Evolutionary conservation across 495 filamentous ascomycete species (phyloP), one percentile per base, ranked within the genome.

Genomic region (Pyrenula massariospora): DNA sequence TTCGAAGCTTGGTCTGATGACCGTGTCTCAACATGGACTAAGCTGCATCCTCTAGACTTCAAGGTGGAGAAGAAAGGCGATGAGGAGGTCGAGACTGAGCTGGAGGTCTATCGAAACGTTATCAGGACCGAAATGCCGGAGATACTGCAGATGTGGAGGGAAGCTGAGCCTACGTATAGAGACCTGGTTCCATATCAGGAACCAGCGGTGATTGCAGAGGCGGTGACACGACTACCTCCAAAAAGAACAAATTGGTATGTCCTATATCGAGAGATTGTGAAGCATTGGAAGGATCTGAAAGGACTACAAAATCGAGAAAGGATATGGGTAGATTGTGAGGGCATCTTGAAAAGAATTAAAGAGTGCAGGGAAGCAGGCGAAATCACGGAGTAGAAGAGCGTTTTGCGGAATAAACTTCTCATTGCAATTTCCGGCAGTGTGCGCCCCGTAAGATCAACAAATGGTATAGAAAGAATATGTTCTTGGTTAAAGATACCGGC

Each of bases 291-390:
- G 12, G 21, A 57, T 11, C 49, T 68, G n/a, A 70, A 63, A 50
- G 66, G 66, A 3, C 25, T 70, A 24, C 54, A 53, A 50, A 70
- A 70, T 51, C 50, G 66, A n/a, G 25, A 54, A 21, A 24, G 66
- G 50, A 68, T 70, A 19, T 70, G 66, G 64, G 31, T 49, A 21
- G 66, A 65, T 58, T 50, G 64, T 22, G 57, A 60, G 3, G 58
- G 62, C 24, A 56, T 68, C 57, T 24, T 63, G n/a, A n/a, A 51
- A 2, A 53, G 31, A 15, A 42, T 42, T 8, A 15, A 5, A 15
- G 15, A 42, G 31, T 42, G 15, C 15, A 5, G 31, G 15, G 31
- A 42, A 42, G 31, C 5, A 5, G 31, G 31, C 31, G 31, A 42
- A 15, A 42, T 42, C 31, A 42, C 31, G 31, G 31, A 42, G 5